Base-by-base conservation (phyloP, 352 stramenopile genomes). In the Phytophthora pini region DNA sequence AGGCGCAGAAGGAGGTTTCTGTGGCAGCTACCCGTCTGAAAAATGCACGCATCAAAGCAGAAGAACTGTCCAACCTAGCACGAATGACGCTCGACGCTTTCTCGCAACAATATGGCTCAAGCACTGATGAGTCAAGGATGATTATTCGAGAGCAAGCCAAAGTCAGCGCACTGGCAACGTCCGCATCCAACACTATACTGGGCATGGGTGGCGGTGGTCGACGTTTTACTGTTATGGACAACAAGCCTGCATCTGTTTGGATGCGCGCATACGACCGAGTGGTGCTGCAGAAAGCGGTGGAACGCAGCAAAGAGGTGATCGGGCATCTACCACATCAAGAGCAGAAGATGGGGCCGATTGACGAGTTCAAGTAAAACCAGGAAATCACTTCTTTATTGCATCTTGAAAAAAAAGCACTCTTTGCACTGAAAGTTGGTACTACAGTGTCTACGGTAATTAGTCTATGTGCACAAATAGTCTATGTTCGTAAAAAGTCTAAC, bases 61-160 rank as follows among this genome's bases (percentile, higher is more conserved):
- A 95, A 61, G 78, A 82, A 32, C 66, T 93, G 17, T 91, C 83
- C 7, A 92, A 89, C 46, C 56, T 93, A 29, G 80, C 83, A n/a
- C 81, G 83, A 20, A 70, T 84, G 63, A 89, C 85, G 29, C 64
- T 92, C 5, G 82, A 93, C 48, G 73, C 72, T 6, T 90, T 90
- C 38, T 83, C 74, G 12, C 79, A 69, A 29, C 57, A 71, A 13
- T 46, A 71, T 40, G 41, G 49, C 10, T 47, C 51, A 8, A 20
- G 72, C 40, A 12, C 53, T 20, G 48, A 9, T 6, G 48, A 54
- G 4, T 17, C 43, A 1, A 51, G 26, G 15, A 61, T 59, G 47
- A 39, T 61, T 24, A 38, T 29, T 20, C 60, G 43, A 24, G 32
- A 69, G 22, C 54, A 61, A 40, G 53, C 53, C 22, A 60, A 66